These are phyloP conservation scores for Herpotrichia juniperi DNA, from an alignment of 2,329 filamentous ascomycete genomes.

Conservation along the genomic window DNA sequence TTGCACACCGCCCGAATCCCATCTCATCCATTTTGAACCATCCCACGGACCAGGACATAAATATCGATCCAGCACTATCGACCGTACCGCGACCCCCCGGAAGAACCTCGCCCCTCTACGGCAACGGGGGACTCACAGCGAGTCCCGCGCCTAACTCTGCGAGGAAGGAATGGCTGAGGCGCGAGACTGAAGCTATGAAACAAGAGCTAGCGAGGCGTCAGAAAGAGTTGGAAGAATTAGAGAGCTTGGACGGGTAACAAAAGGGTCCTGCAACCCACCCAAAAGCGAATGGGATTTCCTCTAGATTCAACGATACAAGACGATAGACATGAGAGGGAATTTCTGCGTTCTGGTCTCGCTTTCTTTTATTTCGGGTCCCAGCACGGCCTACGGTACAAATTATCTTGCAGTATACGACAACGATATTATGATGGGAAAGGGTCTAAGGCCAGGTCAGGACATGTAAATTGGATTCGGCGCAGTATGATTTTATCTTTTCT, in stretches of 20 bases:
- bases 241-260: conserved; percentile 17
- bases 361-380: too few species aligned
- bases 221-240: conserved; percentile 39
- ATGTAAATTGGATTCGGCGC: too few species aligned
- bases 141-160: conserved; percentile 36
- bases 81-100: conserved; percentile 22
- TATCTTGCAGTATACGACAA: too few species aligned
- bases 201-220: conserved; percentile 35
- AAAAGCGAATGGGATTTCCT: too few species aligned
- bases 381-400: too few species aligned
- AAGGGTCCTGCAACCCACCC: not conserved
- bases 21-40: conserved; percentile 42
- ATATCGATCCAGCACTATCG: conserved; percentile 42
- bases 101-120: conserved; percentile 23
- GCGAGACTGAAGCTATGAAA: conserved; percentile 39
- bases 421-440: too few species aligned
- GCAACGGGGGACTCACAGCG: not conserved
- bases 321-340: not conserved
- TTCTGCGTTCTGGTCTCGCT: not conserved
- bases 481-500: too few species aligned
- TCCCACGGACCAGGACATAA: conserved; percentile 30
- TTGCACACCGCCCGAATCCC: conserved; percentile 38
- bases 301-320: not conserved
- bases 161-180: conserved; percentile 35
- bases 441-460: too few species aligned